Base-by-base conservation (phyloP, 108 stramenopile species). In the Schizochytrium sp. region DNA sequence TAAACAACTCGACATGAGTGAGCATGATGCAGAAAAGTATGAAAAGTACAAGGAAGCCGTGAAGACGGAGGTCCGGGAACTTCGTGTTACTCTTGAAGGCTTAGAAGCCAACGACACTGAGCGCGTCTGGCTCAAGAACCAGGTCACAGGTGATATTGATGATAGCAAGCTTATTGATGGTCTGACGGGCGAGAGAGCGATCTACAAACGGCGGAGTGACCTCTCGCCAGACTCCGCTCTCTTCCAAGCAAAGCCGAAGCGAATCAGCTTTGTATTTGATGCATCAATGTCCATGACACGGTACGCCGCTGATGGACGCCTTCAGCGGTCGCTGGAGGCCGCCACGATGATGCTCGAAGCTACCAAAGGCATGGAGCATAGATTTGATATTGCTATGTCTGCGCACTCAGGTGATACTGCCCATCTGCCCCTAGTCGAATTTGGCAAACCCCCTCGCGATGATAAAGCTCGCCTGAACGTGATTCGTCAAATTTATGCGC, bases 331-430 rank as follows among this genome's bases (percentile, higher is more conserved):
- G 28, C 89, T 97, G 61, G 97, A 97, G 87, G 96, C 96, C 12
- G 90, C 95, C 2, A 61, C 94, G 64, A 91, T 97, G 92, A 92
- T 97, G 72, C 96, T 97, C 96, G 96, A 96, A 89, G 87, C 89
- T 38, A 92, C 96, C 56, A 89, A 92, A 8, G 94, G 92, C n/a
- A 59, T 72, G 41, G 95, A 95, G 61, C 89, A 91, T 45, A 59
- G 95, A 10, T 61, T 89, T 7, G 88, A 91, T 28, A 46, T 88
- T 50, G 89, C 90, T 40, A 95, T 97, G 58, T 91, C 94, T 15
- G 96, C 96, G 7, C 96, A 97, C 89, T 94, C 90, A 61, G 96
- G 96, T 4, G 93, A 83, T 53, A 83, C 50, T 5, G 76, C 47
- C n/a, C 47, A 83, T 42, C 50, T 83, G 12, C 50, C 47, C 5